phyloP scores from a whole-genome alignment of 2,329 filamentous ascomycete genomes.

The Talaromyces sp. region DNA sequence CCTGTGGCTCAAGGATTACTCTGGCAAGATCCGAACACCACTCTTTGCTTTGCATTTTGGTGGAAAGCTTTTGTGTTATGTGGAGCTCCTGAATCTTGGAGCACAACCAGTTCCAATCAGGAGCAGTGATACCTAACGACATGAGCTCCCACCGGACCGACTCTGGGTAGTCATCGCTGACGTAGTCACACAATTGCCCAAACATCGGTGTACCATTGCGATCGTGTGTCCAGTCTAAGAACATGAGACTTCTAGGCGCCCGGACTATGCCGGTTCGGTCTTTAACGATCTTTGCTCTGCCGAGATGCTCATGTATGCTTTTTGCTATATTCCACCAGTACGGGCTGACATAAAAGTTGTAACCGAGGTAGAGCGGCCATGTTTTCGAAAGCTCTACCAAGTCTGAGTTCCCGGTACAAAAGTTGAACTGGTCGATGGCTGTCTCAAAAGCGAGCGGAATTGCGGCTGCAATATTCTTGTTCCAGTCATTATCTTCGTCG shows the following conservation, averaged over 20 bases:
- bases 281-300: neutral
- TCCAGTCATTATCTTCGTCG: neutral
- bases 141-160: neutral
- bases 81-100: neutral
- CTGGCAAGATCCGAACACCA: neutral
- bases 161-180: neutral
- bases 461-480: neutral
- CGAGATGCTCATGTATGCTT: neutral
- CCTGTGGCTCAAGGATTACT: neutral
- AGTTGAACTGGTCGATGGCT: neutral
- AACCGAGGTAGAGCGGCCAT: neutral
- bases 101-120: neutral
- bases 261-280: neutral
- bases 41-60: neutral
- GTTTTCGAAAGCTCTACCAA: neutral
- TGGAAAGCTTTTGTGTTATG: neutral
- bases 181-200: neutral
- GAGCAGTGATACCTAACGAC: neutral
- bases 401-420: neutral
- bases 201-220: neutral
- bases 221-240: neutral
- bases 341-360: neutral
- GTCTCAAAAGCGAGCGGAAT: neutral
- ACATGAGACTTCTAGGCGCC: neutral
- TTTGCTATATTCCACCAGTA: neutral